Evolutionary conservation across 1,139 yeast genomes (phyloP).

Genomic region (Suhomyces bokatorum): DNA sequence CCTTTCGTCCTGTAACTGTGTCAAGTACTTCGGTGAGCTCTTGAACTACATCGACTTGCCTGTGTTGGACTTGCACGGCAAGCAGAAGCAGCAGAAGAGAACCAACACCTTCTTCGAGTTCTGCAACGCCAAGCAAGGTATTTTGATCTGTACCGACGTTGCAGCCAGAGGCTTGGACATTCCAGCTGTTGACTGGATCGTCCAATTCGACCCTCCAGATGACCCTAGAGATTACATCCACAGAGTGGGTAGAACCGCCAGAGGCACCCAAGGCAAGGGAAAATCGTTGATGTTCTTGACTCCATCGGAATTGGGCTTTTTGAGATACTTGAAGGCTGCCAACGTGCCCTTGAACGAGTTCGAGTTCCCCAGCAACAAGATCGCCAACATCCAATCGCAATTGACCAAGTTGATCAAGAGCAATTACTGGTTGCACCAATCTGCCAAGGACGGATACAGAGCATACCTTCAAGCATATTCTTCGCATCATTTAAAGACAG

Average conservation of each 20-base stretch:
- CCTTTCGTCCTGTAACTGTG: slow-evolving; percentile 94
- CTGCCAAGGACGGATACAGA: slow-evolving; percentile 97
- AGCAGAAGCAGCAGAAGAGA: slow-evolving; percentile 97
- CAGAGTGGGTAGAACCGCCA: slow-evolving; percentile 34
- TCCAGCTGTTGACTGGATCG: slow-evolving; percentile 33
- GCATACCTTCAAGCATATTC: slow-evolving; percentile 96
- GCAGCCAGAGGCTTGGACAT: slow-evolving; percentile 35
- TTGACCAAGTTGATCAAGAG: slow-evolving; percentile 86
- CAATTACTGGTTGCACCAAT: slow-evolving; percentile 90
- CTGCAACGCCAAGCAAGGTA: slow-evolving; percentile 82
- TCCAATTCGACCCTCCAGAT: slow-evolving; percentile 63
- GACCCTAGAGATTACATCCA: slow-evolving; percentile 70
- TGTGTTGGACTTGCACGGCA: slow-evolving; percentile 93
- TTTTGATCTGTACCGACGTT: slow-evolving; percentile 32
- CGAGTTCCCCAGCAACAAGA: slow-evolving; percentile 90
- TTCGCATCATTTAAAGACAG: slow-evolving; percentile 92
- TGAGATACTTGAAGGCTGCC: slow-evolving; percentile 92
- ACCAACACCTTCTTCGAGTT: slow-evolving; percentile 97
- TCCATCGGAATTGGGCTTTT: slow-evolving; percentile 91
- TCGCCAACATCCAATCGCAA: slow-evolving; percentile 94
- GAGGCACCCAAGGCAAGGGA: slow-evolving; percentile 86
- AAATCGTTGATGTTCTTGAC: slow-evolving; percentile 92
- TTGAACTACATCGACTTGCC: slow-evolving; percentile 95
- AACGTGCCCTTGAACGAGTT: slow-evolving; percentile 96
- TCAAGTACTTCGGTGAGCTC: slow-evolving; percentile 91